Conservation (phyloP, 148 eudicot genomes). For the Vaccinium myrtillus region DNA sequence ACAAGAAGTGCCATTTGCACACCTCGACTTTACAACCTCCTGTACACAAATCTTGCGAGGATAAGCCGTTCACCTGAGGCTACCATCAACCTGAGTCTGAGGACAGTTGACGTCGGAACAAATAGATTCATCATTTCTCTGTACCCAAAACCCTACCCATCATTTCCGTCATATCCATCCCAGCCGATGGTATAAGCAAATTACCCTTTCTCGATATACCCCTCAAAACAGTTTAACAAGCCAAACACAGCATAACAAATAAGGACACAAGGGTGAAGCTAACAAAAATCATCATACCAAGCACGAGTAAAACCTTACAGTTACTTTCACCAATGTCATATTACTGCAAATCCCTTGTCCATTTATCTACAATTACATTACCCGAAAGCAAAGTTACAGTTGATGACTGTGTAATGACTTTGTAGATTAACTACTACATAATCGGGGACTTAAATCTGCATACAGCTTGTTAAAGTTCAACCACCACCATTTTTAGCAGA, state of each 20-base stretch:
- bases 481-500: neutral
- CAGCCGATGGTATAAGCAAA: neutral
- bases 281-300: neutral
- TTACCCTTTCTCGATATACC: neutral
- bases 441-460: neutral
- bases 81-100: neutral
- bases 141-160: neutral
- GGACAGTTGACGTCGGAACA: too few relatives aligned
- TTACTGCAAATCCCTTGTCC: neutral
- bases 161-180: neutral
- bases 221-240: neutral
- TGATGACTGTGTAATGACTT: neutral
- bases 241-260: neutral
- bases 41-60: neutral
- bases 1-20: neutral
- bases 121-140: too few relatives aligned
- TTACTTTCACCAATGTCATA: neutral
- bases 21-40: neutral
- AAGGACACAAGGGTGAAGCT: neutral
- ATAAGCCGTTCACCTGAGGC: neutral
- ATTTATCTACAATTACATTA: neutral
- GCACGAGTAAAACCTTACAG: neutral
- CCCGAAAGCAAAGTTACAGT: neutral
- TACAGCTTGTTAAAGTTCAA: slow-evolving; percentile 15
- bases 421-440: neutral